These are phyloP conservation scores for Albizia julibrissin DNA, from an alignment of 306 rosid species.

Conservation along the genomic window DNA sequence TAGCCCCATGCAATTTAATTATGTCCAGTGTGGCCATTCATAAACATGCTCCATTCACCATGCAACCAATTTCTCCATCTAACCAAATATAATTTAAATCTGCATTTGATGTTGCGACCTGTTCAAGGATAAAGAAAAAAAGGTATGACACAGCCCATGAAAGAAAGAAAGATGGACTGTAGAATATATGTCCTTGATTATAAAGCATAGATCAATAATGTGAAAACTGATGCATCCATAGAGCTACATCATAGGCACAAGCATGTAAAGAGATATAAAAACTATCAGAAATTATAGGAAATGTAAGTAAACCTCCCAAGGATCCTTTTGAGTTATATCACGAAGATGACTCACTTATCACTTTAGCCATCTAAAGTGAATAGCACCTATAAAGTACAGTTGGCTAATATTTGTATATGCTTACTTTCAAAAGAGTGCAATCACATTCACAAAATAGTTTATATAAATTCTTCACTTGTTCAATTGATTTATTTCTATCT, in stretches of 20 bases:
- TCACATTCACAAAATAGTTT: constrained; percentile 76
- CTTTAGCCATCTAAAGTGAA: constrained; percentile 5
- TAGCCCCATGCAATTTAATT: constrained; percentile 93
- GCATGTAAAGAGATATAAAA: background rate
- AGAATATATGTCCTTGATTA: constrained; percentile 16
- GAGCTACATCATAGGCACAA: constrained; percentile 17
- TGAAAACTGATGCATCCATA: constrained; percentile 17
- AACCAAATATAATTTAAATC: constrained; percentile 94
- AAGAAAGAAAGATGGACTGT: constrained; percentile 11
- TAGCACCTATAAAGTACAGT: constrained; percentile 16
- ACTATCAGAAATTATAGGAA: background rate
- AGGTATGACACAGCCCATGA: background rate
- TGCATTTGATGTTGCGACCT: constrained; percentile 95
- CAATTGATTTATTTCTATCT: constrained; percentile 76
- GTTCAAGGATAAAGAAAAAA: constrained; percentile 38
- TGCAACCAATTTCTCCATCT: constrained; percentile 99
- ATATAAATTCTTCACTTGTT: constrained; percentile 97
- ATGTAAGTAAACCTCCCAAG: constrained; percentile 75
- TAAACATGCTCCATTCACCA: constrained; percentile 99
- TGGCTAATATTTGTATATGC: constrained; percentile 35
- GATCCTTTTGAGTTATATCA: constrained; percentile 97
- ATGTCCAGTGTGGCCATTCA: constrained; percentile 99
- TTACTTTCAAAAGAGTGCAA: constrained; percentile 97
- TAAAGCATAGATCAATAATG: constrained; percentile 8
- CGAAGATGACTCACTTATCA: constrained; percentile 54